Evolutionary conservation across 768 basidiomycete species (phyloP).

Genomic region (Rhizopogon roseolus): DNA sequence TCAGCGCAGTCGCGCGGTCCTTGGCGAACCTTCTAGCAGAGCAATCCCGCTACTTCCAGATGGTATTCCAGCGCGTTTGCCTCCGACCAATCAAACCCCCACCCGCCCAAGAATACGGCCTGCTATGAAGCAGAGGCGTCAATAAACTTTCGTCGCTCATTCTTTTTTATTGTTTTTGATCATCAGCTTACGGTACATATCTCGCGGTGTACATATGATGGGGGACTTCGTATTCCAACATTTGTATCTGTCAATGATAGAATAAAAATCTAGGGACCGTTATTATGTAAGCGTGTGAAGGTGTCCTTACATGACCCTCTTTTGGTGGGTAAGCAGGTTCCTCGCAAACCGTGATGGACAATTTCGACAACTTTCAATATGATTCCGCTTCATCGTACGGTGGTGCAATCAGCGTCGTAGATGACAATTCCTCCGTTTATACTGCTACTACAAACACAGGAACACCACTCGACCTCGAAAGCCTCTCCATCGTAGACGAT

Average conservation of each 20-base stretch:
- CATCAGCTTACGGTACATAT: background rate
- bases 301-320: background rate
- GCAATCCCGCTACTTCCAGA: conserved; percentile 20
- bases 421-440: conserved; percentile 79
- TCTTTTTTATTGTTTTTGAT: background rate
- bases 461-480: conserved; percentile 57
- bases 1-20: conserved; percentile 12
- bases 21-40: conserved; percentile 20
- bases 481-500: conserved; percentile 65
- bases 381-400: conserved; percentile 82
- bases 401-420: conserved; percentile 58
- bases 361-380: conserved; percentile 83
- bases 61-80: conserved; percentile 31
- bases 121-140: conserved; percentile 29
- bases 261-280: background rate
- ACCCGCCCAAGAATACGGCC: conserved; percentile 54
- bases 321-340: background rate
- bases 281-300: background rate
- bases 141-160: conserved; percentile 4
- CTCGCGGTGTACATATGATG: background rate
- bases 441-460: conserved; percentile 64
- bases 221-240: background rate
- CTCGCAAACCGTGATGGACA: conserved; percentile 51
- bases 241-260: background rate
- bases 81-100: conserved; percentile 49